Conservation (phyloP, 2,329 filamentous ascomycete genomes). For the Penicillium sp. region DNA sequence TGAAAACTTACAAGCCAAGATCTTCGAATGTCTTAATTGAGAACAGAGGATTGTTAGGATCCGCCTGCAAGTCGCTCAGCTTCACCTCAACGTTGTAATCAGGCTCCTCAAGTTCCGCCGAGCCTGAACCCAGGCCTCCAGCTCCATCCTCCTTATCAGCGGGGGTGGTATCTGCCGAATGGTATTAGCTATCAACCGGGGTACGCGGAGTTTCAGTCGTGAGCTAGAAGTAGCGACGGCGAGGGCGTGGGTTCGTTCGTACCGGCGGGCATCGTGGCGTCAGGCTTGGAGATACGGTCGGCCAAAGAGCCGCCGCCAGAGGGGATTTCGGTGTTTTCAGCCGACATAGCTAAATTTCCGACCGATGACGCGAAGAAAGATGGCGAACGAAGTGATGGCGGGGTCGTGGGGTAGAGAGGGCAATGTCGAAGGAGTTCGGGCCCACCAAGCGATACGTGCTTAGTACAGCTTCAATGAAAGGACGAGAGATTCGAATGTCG, state of each 20-base stretch:
- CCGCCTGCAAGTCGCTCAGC: conserved; percentile 82
- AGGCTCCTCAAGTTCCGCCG: conserved; percentile 62
- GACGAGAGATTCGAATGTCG: neutral
- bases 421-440: neutral
- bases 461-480: neutral
- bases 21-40: conserved; percentile 84
- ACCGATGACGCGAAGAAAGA: neutral
- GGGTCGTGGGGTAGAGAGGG: conserved; percentile 8
- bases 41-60: conserved; percentile 83
- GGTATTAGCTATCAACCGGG: conserved; percentile 24
- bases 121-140: conserved; percentile 44
- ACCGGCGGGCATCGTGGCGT: conserved; percentile 34
- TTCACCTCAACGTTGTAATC: conserved; percentile 91
- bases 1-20: conserved; percentile 70
- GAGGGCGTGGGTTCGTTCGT: conserved; percentile 22
- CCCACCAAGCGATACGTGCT: neutral
- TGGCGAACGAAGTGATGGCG: conserved; percentile 3
- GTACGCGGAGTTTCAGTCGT: conserved; percentile 8
- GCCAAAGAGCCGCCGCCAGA: conserved; percentile 45
- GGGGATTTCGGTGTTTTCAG: conserved; percentile 33
- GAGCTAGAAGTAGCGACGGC: conserved; percentile 13
- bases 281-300: conserved; percentile 51
- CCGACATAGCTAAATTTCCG: conserved; percentile 36
- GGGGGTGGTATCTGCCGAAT: conserved; percentile 16
- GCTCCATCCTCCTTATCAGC: conserved; percentile 42